Base-by-base conservation (phyloP, 768 basidiomycete genomes). In the Tubosaeta brunneosetosa region DNA sequence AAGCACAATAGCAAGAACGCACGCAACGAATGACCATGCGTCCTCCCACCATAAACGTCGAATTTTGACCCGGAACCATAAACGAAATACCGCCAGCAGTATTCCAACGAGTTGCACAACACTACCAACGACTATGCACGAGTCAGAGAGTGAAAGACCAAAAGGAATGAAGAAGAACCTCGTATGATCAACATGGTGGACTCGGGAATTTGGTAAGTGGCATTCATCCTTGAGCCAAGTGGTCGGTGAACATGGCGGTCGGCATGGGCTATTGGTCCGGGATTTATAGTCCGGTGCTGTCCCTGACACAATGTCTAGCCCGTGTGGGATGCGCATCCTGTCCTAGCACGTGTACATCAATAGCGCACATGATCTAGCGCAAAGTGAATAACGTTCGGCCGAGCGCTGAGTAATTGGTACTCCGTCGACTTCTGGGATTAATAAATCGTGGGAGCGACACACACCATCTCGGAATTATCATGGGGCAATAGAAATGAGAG, bases 41-140 rank as follows among this genome's bases (percentile, higher is more conserved):
- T 66, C 65, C 25, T 64, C 64, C 58, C 61, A 66, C 56, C 61
- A 56, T 17, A 59, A 40, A 6, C 62, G 49, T 51, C 33, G 51
- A 31, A 64, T 56, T 42, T 40, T 44, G 32, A 50, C 36, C 13
- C 63, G 58, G 17, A 57, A 57, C 47, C 49, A 56, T 38, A 60
- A 51, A 17, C 63, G 63, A 54, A 60, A 57, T 12, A 65, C 22
- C 2, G 52, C 47, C 13, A 52, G 22, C 12, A 57, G 10, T 49
- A 65, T 53, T 27, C 57, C 57, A 36, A 62, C 26, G 9, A 43
- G 38, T 36, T 52, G 51, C 38, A 55, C 17, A 29, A 53, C 47
- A n/a, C 55, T 55, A 17, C 43, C 47, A 19, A 27, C 40, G 2
- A 37, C 58, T 60, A 26, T 25, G 19, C 9, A 44, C 32, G 19